Evolutionary conservation across 805 yeast species (phyloP), one percentile per base, ranked within the genome.

Genomic region (Ogataea pilisensis): DNA sequence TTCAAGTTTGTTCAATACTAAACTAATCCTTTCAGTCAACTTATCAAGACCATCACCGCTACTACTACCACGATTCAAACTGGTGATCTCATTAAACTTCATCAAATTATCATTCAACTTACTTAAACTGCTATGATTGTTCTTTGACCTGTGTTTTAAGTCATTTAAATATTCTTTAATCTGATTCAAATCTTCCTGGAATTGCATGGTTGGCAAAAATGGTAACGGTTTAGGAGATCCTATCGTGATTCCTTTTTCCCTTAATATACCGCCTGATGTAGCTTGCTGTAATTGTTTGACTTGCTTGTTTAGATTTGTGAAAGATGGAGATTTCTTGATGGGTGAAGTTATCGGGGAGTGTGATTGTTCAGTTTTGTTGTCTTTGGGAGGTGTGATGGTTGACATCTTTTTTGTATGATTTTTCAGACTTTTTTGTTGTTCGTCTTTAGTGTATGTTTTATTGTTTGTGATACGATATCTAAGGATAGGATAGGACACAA

Each of bases 191-290:
- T 53, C 55, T 33, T 51, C 54, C 18, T 40, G 38, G 22, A 53
- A 34, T 28, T 47, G 46, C 54, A 49, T 49, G 25, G 48, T 51
- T 21, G 46, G 22, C 8, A 49, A 37, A 30, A 53, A 44, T 11
- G 55, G 55, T 17, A 53, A 48, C 11, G 57, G 55, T 35, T 50
- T 51, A 8, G 57, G 57, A 12, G 36, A 18, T 12, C 36, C 31
- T 20, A 39, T 34, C 17, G 37, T 36, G 22, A 41, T 28, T 17
- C 34, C 24, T 24, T 22, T 21, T 2, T 29, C 26, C 11, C 41
- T 37, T 21, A 38, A 21, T 4, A 33, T 18, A 5, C 41, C 41
- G 5, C 36, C 34, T 16, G 41, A 16, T 7, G 41, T 38, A 17
- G 39, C 38, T 26, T 28, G 38, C 32, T 50, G 50, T 13, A 45